phyloP scores from a whole-genome alignment of 179 eudicot genomes.

The Amaranthus tricolor region DNA sequence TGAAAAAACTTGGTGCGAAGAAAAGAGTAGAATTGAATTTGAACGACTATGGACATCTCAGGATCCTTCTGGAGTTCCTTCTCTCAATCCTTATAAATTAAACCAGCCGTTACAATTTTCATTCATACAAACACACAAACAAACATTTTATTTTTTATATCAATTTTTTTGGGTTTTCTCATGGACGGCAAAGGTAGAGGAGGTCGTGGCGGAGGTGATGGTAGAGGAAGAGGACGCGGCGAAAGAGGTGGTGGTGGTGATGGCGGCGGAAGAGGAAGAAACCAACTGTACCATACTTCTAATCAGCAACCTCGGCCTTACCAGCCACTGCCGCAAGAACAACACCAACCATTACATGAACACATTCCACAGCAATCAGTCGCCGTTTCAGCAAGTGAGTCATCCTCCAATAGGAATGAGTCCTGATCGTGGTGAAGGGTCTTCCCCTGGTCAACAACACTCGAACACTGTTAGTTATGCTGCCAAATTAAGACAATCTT shows the following conservation, averaged over 20 bases:
- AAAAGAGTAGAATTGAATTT: too few species aligned
- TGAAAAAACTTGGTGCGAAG: too few species aligned
- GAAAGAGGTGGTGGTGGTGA: background rate
- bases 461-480: slow-evolving; percentile 10
- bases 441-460: background rate
- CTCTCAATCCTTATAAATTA: background rate
- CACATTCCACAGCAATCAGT: slow-evolving; percentile 1
- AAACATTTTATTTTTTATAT: background rate
- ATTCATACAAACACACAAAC: background rate
- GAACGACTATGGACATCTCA: too few species aligned
- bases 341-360: background rate
- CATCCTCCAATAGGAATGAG: background rate
- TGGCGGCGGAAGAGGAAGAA: background rate
- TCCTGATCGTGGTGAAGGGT: background rate
- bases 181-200: slow-evolving; percentile 1
- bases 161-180: background rate
- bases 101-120: background rate
- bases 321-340: background rate
- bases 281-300: slow-evolving; percentile 1
- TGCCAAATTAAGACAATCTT: background rate
- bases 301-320: slow-evolving; percentile 7
- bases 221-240: background rate
- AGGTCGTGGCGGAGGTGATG: background rate
- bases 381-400: background rate
- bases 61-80: slow-evolving; percentile 5